Percentiles rank a stretch among this genome's conserved stretches.
Evolutionary conservation across 169 alveolate genomes (phyloP).

Genomic region (Babesia caballi): DNA sequence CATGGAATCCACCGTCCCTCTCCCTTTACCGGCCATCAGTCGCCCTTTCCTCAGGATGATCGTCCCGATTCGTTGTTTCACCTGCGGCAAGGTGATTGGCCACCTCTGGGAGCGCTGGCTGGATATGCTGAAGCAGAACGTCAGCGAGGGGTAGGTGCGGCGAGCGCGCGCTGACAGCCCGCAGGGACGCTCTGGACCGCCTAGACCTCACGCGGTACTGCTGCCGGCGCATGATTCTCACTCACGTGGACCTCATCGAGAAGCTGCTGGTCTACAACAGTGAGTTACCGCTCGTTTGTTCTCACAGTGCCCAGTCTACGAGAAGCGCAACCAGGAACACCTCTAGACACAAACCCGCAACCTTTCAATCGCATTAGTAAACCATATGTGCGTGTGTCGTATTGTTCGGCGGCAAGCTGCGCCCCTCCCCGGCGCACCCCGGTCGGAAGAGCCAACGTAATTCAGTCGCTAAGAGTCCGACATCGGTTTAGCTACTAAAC

Average conservation of each 20-base stretch:
- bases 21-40: neutral
- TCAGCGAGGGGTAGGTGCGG: conserved; percentile 82
- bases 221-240: conserved; percentile 93
- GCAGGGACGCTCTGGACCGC: conserved; percentile 90
- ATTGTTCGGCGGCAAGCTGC: too few species aligned
- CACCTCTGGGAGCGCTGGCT: conserved; percentile 96
- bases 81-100: conserved; percentile 99
- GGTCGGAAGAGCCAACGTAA: too few species aligned
- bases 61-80: conserved; percentile 98
- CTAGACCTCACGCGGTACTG: conserved; percentile 88
- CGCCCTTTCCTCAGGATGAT: conserved; percentile 90
- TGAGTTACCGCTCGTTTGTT: conserved; percentile 12
- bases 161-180: neutral
- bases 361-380: neutral
- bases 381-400: neutral
- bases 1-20: conserved; percentile 14
- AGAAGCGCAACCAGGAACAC: conserved; percentile 62
- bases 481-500: too few species aligned
- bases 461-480: too few species aligned
- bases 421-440: too few species aligned
- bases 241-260: conserved; percentile 97
- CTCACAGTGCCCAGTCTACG: conserved; percentile 46
- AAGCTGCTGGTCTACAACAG: conserved; percentile 95
- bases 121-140: conserved; percentile 85
- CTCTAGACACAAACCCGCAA: neutral